These are phyloP conservation scores for Annulohypoxylon stygium DNA, from an alignment of 495 filamentous ascomycete genomes.

Conservation along the genomic window DNA sequence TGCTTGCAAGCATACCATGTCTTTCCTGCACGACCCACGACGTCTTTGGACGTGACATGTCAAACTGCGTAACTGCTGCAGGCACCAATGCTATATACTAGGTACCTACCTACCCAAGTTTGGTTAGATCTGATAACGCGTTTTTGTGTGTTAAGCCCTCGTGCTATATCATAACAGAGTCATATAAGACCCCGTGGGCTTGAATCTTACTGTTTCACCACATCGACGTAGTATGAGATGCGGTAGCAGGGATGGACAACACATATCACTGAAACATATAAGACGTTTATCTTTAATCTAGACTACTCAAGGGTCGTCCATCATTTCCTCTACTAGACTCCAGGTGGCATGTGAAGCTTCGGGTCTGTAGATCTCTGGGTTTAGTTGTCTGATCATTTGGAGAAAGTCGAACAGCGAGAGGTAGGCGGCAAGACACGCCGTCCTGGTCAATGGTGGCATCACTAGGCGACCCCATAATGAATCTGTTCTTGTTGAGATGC, in stretches of 20 bases:
- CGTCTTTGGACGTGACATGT: conserved; percentile 38
- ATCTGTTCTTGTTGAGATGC: conserved; percentile 32
- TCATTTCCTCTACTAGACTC: conserved; percentile 38
- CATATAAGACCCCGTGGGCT: conserved; percentile 11
- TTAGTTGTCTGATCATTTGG: conserved; percentile 30
- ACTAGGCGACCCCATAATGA: not conserved
- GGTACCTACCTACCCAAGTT: conserved; percentile 2
- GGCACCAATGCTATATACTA: conserved; percentile 31
- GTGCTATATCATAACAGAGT: conserved; percentile 13
- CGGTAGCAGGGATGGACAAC: conserved; percentile 26
- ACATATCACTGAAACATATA: conserved; percentile 33
- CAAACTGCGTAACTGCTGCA: conserved; percentile 35
- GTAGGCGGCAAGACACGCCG: conserved; percentile 11
- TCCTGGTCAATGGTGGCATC: conserved; percentile 8
- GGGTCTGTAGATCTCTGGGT: conserved; percentile 36
- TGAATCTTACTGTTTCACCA: conserved; percentile 36
- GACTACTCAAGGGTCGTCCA: conserved; percentile 32
- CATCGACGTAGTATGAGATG: conserved; percentile 34
- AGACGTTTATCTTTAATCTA: conserved; percentile 41
- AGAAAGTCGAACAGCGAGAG: conserved; percentile 16
- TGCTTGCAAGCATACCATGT: conserved; percentile 42
- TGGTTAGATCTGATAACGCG: conserved; percentile 14
- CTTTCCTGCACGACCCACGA: conserved; percentile 39
- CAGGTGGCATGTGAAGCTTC: conserved; percentile 28
- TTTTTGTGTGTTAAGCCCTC: conserved; percentile 14